Conservation (phyloP, 2,329 filamentous ascomycete genomes). For the Scorias spongiosa region DNA sequence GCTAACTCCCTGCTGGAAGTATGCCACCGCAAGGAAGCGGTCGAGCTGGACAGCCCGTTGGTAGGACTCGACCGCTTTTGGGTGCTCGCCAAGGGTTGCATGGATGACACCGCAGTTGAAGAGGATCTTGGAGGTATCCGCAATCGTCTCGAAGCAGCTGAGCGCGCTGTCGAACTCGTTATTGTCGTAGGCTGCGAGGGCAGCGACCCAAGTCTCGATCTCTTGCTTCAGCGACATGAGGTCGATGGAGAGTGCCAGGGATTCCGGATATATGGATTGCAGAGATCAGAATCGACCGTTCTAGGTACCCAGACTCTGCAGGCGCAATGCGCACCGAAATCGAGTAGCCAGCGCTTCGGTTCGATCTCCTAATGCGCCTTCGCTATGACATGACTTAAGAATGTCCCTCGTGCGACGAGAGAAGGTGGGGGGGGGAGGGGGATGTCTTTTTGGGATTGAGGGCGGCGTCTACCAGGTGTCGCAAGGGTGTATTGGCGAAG, state of each 20-base stretch:
- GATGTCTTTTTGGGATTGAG: too few relatives aligned
- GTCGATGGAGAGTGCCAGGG: neutral
- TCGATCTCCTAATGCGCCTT: too few relatives aligned
- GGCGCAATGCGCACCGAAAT: neutral
- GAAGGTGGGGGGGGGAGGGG: too few relatives aligned
- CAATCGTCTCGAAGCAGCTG: conserved; percentile 67
- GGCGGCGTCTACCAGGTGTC: too few relatives aligned
- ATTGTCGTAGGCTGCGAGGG: conserved; percentile 83
- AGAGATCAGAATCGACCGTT: neutral
- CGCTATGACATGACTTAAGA: too few relatives aligned
- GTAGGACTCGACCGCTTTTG: conserved; percentile 90
- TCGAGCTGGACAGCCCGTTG: conserved; percentile 82
- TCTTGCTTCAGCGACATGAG: conserved; percentile 49
- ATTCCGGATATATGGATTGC: too few relatives aligned
- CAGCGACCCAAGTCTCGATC: conserved; percentile 96
- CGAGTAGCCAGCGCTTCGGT: too few relatives aligned
- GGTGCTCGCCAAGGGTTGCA: conserved; percentile 88
- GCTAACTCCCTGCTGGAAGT: conserved; percentile 96
- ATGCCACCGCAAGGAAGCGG: conserved; percentile 90
- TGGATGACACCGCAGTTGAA: conserved; percentile 98
- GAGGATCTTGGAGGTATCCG: conserved; percentile 92
- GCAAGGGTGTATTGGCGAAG: too few relatives aligned
- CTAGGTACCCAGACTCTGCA: neutral
- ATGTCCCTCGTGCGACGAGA: too few relatives aligned
- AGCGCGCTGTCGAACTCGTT: conserved; percentile 91